Base-by-base conservation (phyloP, 2,329 filamentous ascomycete species). In the Fusarium albidum region DNA sequence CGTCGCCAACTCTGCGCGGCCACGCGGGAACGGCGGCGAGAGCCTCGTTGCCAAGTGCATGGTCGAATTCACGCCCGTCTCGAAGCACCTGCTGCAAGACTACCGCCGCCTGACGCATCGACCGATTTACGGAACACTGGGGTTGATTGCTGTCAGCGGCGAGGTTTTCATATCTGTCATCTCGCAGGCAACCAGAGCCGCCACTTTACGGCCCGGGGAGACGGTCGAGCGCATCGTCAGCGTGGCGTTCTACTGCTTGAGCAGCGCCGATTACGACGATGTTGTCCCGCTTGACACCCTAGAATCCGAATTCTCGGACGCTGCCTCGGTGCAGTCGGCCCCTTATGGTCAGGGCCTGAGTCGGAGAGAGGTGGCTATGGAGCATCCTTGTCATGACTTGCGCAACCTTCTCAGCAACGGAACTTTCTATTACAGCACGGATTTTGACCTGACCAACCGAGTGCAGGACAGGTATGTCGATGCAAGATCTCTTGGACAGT, bases 351-450 rank as follows among this genome's bases (percentile, higher is more conserved):
- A 75, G 56, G 70, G 72, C 29, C 72, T 86, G 12, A 86, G 88
- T 51, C 82, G 87, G 51, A 83, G 85, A 65, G 92, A 97, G 35
- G 78, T 85, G 34, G 75, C 87, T 21, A 73, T 91, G 26, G 92
- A 97, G 68, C 92, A 97, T 73, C 95, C 95, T 7, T 98, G 94
- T 73, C 79, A 92, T 66, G 91, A 95, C 38, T 75, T 99, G 54
- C 93, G 94, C 73, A 98, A 96, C 79, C 83, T 99, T 31, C 79
- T 99, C 49, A 89, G 91, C 69, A 93, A 96, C 71, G 93, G 94
- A 21, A 96, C 90, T 26, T 99, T 99, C 71, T 99, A 98, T 73
- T 99, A 97, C 77, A 97, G 92, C 70, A 91, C 92, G n/a, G 92
- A 98, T 73, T 99, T 99, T 72, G 94, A 99, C 71, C 79, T 99